Percentiles rank a stretch among this genome's conserved stretches.
These are phyloP conservation scores for Candida parachauliodes DNA, from an alignment of 805 yeast species.

Conservation along the genomic window DNA sequence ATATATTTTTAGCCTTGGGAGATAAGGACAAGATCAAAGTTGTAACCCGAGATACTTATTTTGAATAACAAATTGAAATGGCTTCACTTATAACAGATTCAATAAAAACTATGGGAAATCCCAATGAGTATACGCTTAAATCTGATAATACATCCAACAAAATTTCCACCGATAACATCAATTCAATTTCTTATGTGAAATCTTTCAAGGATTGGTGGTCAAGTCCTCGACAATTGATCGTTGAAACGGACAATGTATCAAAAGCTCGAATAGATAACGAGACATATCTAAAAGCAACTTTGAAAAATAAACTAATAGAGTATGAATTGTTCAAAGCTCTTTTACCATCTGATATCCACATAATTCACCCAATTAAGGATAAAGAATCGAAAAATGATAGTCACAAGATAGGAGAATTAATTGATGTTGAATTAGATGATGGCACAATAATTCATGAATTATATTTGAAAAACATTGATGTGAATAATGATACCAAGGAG, in stretches of 20 bases:
- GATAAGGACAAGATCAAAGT: too few species aligned
- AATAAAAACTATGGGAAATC: constrained; percentile 25
- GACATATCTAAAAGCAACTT: constrained; percentile 17
- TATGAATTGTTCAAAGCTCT: constrained; percentile 32
- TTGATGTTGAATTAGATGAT: constrained; percentile 28
- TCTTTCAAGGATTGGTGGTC: constrained; percentile 40
- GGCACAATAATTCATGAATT: constrained; percentile 34
- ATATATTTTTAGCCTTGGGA: too few species aligned
- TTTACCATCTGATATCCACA: constrained; percentile 25
- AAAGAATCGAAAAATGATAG: neutral
- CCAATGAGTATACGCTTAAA: too few species aligned
- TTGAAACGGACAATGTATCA: constrained; percentile 13
- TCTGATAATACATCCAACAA: too few species aligned
- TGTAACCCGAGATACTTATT: too few species aligned
- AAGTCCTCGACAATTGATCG: constrained; percentile 20
- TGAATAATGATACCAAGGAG: constrained; percentile 5
- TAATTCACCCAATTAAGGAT: constrained; percentile 18
- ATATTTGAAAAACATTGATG: constrained; percentile 21
- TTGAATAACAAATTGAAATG: too few species aligned
- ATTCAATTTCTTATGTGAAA: constrained; percentile 20
- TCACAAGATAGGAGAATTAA: constrained; percentile 14
- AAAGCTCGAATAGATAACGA: constrained; percentile 7
- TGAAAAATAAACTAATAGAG: constrained; percentile 26
- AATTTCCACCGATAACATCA: neutral
- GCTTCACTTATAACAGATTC: constrained; percentile 14